A percentile compares a stretch with the other conserved stretches of the same genome.
phyloP scores from a whole-genome alignment of 495 filamentous ascomycete genomes.

The Lasiosphaeris hirsuta region DNA sequence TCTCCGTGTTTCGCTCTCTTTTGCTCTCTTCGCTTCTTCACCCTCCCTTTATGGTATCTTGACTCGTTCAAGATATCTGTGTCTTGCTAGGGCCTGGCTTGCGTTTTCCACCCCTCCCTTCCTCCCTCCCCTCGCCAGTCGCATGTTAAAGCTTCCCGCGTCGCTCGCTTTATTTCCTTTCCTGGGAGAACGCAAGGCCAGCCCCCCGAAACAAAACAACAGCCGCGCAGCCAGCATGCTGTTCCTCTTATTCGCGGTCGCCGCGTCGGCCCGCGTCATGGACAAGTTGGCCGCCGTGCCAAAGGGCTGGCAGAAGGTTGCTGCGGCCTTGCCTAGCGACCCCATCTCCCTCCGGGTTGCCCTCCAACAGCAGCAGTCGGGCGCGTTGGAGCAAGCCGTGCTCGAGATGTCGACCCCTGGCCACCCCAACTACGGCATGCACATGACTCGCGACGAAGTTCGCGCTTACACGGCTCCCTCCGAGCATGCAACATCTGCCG shows the following conservation, averaged over 20 bases:
- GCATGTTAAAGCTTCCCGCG: no score
- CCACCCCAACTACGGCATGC: conserved; percentile 52
- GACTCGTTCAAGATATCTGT: no score
- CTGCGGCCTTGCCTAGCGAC: conserved; percentile 30
- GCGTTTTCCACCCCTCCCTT: no score
- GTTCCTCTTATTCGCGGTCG: conserved; percentile 37
- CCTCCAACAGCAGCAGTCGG: conserved; percentile 38
- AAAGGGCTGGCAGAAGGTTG: conserved; percentile 42
- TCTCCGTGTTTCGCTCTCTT: no score
- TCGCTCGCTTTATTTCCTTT: no score
- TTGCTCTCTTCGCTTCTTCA: no score
- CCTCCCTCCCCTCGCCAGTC: no score
- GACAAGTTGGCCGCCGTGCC: conserved; percentile 44
- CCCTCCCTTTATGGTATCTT: no score
- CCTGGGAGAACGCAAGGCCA: no score
- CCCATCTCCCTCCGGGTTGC: conserved; percentile 34
- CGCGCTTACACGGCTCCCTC: conserved; percentile 52
- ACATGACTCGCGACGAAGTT: conserved; percentile 50
- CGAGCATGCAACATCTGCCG: conserved; percentile 36
- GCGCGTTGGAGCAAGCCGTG: conserved; percentile 53
- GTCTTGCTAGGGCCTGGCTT: no score
- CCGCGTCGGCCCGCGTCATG: conserved; percentile 47
- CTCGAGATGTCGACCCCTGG: conserved; percentile 56
- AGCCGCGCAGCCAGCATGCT: conserved; percentile 9
- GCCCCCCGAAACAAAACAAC: no score